Conservation (phyloP, 1,139 yeast species). For the Yamadazyma membranifaciens region DNA sequence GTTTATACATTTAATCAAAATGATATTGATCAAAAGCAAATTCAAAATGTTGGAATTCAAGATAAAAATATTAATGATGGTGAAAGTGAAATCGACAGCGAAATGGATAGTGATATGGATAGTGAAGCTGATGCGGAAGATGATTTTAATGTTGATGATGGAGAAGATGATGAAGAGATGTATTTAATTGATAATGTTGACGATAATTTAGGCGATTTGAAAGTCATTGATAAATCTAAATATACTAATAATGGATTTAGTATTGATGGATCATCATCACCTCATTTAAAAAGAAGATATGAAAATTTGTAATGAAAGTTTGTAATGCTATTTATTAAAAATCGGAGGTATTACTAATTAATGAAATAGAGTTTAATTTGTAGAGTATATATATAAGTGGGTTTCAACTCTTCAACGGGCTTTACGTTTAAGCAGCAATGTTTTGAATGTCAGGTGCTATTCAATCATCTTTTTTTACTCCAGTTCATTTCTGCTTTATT, state of each 20-base stretch:
- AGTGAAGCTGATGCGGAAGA: conserved; percentile 9
- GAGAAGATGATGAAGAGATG: conserved; percentile 12
- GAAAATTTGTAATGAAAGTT: conserved; percentile 6
- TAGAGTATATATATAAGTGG: conserved; percentile 3
- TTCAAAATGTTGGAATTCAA: not conserved
- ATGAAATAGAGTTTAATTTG: not conserved
- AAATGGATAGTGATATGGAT: conserved; percentile 11
- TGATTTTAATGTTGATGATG: conserved; percentile 14
- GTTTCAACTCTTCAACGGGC: not conserved
- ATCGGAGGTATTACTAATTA: not conserved
- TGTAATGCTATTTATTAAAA: conserved; percentile 1
- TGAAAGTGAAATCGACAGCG: conserved; percentile 9
- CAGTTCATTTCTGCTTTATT: too few species aligned
- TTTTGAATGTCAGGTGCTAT: conserved; percentile 64
- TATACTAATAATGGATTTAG: conserved; percentile 28
- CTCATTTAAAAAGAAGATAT: conserved; percentile 34
- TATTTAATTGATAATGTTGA: conserved; percentile 6
- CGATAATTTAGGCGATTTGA: not conserved
- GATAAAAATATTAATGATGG: conserved; percentile 1
- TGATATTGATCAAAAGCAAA: not conserved
- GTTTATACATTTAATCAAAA: conserved; percentile 12
- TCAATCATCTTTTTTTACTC: conserved; percentile 55
- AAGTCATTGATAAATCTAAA: conserved; percentile 12
- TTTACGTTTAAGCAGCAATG: too few species aligned
- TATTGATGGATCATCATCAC: conserved; percentile 33